phyloP scores from a whole-genome alignment of 257 asterid genomes.

The Salvia miltiorrhiza region DNA sequence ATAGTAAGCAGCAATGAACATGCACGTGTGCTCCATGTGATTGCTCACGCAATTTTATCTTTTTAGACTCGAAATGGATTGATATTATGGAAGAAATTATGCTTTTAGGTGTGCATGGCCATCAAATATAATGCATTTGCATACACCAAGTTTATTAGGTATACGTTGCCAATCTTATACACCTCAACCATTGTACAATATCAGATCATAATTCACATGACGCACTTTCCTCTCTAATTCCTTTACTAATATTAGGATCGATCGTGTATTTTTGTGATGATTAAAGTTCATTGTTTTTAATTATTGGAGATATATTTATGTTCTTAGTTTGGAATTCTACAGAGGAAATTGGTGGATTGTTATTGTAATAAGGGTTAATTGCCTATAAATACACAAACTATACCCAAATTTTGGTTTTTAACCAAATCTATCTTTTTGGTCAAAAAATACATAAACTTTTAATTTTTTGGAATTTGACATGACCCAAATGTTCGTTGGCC shows the following conservation, averaged over 20 bases:
- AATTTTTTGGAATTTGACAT: no score
- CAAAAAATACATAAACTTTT: no score
- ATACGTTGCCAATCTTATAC: background rate
- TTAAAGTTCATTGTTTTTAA: background rate
- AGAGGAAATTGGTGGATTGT: no score
- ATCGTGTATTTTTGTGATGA: background rate
- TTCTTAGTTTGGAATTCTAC: background rate
- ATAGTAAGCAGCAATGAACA: constrained; percentile 18
- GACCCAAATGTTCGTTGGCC: no score
- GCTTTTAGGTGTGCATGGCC: constrained; percentile 14
- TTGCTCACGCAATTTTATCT: background rate
- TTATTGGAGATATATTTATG: no score
- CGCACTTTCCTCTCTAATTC: background rate
- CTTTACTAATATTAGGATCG: background rate
- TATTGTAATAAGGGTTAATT: no score
- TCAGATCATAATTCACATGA: background rate
- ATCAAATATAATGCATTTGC: background rate
- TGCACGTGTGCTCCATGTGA: constrained; percentile 35
- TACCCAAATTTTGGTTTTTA: no score
- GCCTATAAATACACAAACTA: no score
- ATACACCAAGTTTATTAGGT: constrained; percentile 2
- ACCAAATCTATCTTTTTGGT: no score
- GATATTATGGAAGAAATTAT: background rate
- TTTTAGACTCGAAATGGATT: background rate
- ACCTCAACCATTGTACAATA: background rate